Base-by-base conservation (phyloP, 1,284 basidiomycete genomes). In the Moesziomyces sp. region DNA sequence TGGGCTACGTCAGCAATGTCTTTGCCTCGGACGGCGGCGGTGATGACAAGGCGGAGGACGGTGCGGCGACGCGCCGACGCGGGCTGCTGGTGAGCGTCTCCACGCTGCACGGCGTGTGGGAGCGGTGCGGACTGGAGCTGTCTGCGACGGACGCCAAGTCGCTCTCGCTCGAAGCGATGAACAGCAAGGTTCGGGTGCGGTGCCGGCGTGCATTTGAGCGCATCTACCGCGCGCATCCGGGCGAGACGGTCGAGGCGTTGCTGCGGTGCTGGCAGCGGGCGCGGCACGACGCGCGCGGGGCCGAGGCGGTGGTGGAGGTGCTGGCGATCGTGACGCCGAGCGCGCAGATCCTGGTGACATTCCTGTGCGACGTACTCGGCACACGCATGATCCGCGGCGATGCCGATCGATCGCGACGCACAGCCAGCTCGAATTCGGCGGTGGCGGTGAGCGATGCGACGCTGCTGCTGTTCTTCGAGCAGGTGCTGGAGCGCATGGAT, bases 331-430 rank as follows among this genome's bases (percentile, higher is more conserved):
- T 98, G 19, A 89, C 94, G 3, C 88, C 93, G 0, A 96, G 90
- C 80, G 91, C 93, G 2, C 93, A 95, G 79, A 92, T 89, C 68
- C 90, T 93, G 1, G 93, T 97, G 1, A 91, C 94, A 66, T 92
- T 95, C 88, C 86, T 95, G 19, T 95, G 92, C 82, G 94, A 97
- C 82, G 72, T 78, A 14, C 78, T 84, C 46, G 63, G 56, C 10
- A 64, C 73, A 6, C 65, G 79, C 21, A 63, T 67, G 35, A 55
- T 54, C 87, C 87, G 78, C 86, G 83, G 66, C 88, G 87, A 83
- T 87, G 78, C 87, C 88, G 69, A 71, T 24, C 44, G 66, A 40
- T 33, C 60, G 18, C 43, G 58, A 49, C 63, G 33, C 11, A 24
- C 46, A 8, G 28, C 18, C 43, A 14, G 63, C 46, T 50, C 46